Base-by-base conservation (phyloP, 2,329 filamentous ascomycete species). In the Penicillium occitanis region DNA sequence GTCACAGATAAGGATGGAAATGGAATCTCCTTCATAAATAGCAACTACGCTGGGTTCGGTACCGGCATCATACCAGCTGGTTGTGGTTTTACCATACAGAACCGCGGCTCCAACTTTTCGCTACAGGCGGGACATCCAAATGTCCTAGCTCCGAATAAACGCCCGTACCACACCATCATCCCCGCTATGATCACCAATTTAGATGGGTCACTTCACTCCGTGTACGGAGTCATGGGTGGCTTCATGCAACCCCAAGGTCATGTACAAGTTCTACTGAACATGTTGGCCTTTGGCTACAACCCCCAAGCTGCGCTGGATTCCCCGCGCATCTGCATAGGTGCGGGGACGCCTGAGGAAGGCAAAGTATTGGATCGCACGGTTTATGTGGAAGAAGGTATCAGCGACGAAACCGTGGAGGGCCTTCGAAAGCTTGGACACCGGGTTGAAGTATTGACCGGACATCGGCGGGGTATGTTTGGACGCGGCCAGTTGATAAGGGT, bases 181-280 rank as follows among this genome's bases (percentile, higher is more conserved):
- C 94, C 95, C 0, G 94, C 91, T 0, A 85, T 98, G 77, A 88
- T 94, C 19, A 98, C 95, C 0, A 92, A 95, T 71, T 76, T 87
- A 4, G 92, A 96, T 71, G 87, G 87, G 30, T 89, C 86, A 59
- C 80, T 98, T 65, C 91, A 97, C 77, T 90, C 88, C 3, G 91
- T 96, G 0, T 97, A 94, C 73, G 95, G 95, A 63, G 94, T 98
- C 67, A 98, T 98, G 95, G 95, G 95, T 62, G 94, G 93, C 2
- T 98, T 96, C 79, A 98, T 98, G 91, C 95, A 99, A 80, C 95
- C 95, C 0, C 95, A 98, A 78, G 95, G 94, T 25, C 95, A 98
- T 68, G 89, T 98, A 0, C 95, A 98, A 78, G 93, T 97, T 0
- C 80, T 99, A 10, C 83, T 98, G 1, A 96, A 96, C 70, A 93